Percentiles rank a stretch among this genome's conserved stretches.
These are phyloP conservation scores for Saccharomyces hybrid DNA, from an alignment of 1,139 yeast species.

Conservation along the genomic window DNA sequence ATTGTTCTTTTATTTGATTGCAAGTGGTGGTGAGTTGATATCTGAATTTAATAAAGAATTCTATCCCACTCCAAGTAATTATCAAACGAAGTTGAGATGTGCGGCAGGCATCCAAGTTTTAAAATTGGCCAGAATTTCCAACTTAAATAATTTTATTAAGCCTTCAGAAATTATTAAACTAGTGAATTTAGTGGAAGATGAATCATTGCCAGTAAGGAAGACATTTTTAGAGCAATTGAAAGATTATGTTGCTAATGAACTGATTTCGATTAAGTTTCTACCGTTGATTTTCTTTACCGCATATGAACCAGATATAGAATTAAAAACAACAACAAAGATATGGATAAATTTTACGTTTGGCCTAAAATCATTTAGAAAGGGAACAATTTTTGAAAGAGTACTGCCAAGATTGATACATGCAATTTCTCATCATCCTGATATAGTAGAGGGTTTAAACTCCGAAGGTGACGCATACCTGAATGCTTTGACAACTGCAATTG, in stretches of 20 bases:
- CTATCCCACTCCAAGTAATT: slow-evolving; percentile 58
- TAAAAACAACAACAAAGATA: slow-evolving; percentile 48
- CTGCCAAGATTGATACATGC: slow-evolving; percentile 63
- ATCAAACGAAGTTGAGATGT: slow-evolving; percentile 55
- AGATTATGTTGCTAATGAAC: slow-evolving; percentile 43
- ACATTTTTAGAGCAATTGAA: slow-evolving; percentile 47
- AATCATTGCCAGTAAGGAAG: slow-evolving; percentile 48
- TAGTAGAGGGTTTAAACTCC: slow-evolving; percentile 38
- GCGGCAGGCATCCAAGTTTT: slow-evolving; percentile 61
- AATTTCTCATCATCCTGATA: slow-evolving; percentile 70
- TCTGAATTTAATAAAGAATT: slow-evolving; percentile 36
- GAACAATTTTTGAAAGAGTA: slow-evolving; percentile 52
- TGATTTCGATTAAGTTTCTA: slow-evolving; percentile 57
- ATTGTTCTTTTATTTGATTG: slow-evolving; percentile 56
- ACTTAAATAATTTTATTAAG: slow-evolving; percentile 46
- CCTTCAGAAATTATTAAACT: slow-evolving; percentile 48
- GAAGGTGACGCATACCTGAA: slow-evolving; percentile 29
- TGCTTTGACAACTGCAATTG: slow-evolving; percentile 47
- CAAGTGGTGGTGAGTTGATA: slow-evolving; percentile 78
- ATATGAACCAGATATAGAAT: slow-evolving; percentile 53
- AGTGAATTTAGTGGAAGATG: slow-evolving; percentile 61
- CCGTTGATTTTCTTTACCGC: slow-evolving; percentile 68
- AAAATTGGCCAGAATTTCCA: slow-evolving; percentile 53
- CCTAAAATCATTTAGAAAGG: slow-evolving; percentile 37
- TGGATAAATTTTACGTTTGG: slow-evolving; percentile 64